Conservation (phyloP, 495 filamentous ascomycete genomes). For the Wilcoxina mikolae region DNA sequence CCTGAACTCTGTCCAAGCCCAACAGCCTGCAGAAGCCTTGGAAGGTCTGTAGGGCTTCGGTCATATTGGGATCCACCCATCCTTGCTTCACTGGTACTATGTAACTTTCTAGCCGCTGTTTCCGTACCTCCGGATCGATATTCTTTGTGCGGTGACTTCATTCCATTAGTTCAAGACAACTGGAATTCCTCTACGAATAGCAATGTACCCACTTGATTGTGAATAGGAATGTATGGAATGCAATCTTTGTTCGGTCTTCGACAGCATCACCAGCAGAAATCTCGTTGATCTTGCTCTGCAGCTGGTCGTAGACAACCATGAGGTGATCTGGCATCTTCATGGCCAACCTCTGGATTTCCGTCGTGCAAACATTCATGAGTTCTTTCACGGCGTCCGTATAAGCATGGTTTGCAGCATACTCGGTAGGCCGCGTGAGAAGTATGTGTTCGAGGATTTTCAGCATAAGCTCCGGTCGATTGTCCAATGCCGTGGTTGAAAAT, state of each 20-base stretch:
- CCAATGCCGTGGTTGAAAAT: conserved; percentile 68
- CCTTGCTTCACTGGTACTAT: conserved; percentile 61
- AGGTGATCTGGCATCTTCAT: conserved; percentile 82
- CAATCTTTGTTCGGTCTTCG: conserved; percentile 43
- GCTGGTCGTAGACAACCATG: conserved; percentile 70
- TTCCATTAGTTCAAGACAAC: conserved; percentile 13
- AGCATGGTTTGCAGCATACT: conserved; percentile 48
- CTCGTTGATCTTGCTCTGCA: conserved; percentile 69
- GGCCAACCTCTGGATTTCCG: conserved; percentile 77
- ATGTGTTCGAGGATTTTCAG: conserved; percentile 79
- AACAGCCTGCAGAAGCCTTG: conserved; percentile 64
- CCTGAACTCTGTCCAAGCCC: conserved; percentile 61
- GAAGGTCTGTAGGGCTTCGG: conserved; percentile 55
- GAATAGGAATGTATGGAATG: conserved; percentile 66
- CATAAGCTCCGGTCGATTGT: conserved; percentile 62
- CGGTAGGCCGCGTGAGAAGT: conserved; percentile 58
- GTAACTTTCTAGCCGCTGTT: conserved; percentile 53
- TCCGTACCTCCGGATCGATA: conserved; percentile 49
- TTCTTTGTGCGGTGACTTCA: conserved; percentile 61
- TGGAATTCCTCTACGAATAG: background rate
- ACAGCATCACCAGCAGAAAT: conserved; percentile 56
- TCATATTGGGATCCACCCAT: conserved; percentile 62
- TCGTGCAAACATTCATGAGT: conserved; percentile 62
- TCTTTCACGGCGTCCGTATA: conserved; percentile 89
- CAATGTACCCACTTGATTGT: conserved; percentile 60